These are phyloP conservation scores for Plenodomus biglobosus DNA, from an alignment of 2,329 filamentous ascomycete species.

Conservation along the genomic window DNA sequence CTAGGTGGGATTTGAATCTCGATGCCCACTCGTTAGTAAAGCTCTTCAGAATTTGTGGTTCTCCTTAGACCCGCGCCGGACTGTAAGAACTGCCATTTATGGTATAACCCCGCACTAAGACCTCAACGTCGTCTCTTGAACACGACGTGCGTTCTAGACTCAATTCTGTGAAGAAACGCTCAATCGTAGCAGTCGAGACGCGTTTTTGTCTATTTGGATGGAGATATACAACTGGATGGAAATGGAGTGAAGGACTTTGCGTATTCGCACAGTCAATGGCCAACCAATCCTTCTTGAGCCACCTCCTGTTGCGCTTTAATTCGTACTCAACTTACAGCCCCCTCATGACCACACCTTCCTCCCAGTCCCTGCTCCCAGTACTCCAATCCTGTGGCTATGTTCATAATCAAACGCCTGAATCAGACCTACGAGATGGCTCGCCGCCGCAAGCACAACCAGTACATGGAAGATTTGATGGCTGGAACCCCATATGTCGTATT, in stretches of 20 bases:
- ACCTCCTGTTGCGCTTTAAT: too few relatives aligned
- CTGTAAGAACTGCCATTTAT: neutral
- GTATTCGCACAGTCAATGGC: neutral
- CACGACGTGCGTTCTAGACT: neutral
- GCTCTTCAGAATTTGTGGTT: neutral
- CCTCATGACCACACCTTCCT: neutral
- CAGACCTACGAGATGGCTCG: conserved; percentile 78
- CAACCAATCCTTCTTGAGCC: too few relatives aligned
- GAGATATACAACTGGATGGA: too few relatives aligned
- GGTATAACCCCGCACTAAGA: neutral
- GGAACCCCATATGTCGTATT: conserved; percentile 87
- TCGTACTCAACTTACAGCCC: neutral
- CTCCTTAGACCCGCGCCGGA: neutral
- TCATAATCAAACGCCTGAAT: conserved; percentile 83
- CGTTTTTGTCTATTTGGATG: too few relatives aligned
- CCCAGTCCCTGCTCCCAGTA: neutral
- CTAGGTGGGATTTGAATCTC: neutral
- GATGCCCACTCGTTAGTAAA: neutral
- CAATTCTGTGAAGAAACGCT: neutral
- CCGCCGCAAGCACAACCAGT: conserved; percentile 79
- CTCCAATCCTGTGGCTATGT: conserved; percentile 54
- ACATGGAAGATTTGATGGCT: conserved; percentile 97
- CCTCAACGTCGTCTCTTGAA: neutral
- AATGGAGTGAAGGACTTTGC: too few relatives aligned
- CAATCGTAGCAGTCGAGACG: too few relatives aligned